Base-by-base conservation (phyloP, 345 rosid genomes). In the Firmiana major region DNA sequence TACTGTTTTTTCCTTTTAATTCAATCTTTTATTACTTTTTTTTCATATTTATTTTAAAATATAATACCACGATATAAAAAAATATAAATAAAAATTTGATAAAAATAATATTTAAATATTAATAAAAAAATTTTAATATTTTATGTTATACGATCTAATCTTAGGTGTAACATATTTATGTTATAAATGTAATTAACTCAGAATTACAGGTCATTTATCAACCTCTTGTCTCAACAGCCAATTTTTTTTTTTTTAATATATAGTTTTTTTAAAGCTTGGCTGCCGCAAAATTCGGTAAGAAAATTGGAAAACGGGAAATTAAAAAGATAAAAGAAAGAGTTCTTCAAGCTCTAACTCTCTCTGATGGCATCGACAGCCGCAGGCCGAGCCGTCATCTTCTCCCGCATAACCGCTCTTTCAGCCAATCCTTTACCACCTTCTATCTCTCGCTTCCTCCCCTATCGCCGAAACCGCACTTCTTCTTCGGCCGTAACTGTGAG, bases 351-450 rank as follows among this genome's bases (percentile, higher is more conserved):
- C 49, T 70, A 51, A 51, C 75, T 69, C 77, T 66, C 79, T 58
- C 68, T 22, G 78, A 92, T 92, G 97, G 97, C 97, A 51, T 71
- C 62, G 19, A 24, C 63, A 81, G 88, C 93, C 71, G 24, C 92
- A 31, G 84, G 88, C 60, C 86, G 90, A 82, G 87, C 87, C 66
- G 85, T 90, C 80, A 60, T 81, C 66, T 80, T 87, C 74, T 84
- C 86, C 53, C 89, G 88, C 74, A 62, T 85, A 72, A 76, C 78
- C 2, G 81, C 81, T 38, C 58, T 84, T 10, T 82, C 88, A n/a
- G 63, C 74, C 45, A 81, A 83, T 11, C 69, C 81, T 15, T 38
- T 67, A 43, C 63, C 81, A 78, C 46, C 72, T 68, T 76, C 57
- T 79, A 68, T 51, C 28, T 54, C 40, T 59, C 84, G 22, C 67